Conservation (phyloP, 106 monocot genomes). For the Allium cepa region DNA sequence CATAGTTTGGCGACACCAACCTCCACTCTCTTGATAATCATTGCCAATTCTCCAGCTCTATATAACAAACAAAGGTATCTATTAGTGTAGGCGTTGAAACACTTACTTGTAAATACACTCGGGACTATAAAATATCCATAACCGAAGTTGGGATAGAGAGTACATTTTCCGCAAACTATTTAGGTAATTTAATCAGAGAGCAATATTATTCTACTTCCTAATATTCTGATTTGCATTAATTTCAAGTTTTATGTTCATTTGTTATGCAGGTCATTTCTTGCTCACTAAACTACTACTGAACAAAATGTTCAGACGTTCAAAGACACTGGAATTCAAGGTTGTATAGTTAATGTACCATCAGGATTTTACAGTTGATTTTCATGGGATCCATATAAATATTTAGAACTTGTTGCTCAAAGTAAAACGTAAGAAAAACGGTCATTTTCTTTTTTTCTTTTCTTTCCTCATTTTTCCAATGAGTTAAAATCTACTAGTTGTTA, state of each 20-base stretch:
- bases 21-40: too few relatives aligned
- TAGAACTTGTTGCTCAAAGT: slow-evolving; percentile 52
- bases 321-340: slow-evolving; percentile 50
- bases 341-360: slow-evolving; percentile 92
- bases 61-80: too few relatives aligned
- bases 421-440: slow-evolving; percentile 35
- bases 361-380: slow-evolving; percentile 85
- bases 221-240: too few relatives aligned
- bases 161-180: slow-evolving; percentile 93
- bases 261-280: slow-evolving; percentile 38
- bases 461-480: too few relatives aligned
- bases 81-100: too few relatives aligned
- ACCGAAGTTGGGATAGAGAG: slow-evolving; percentile 85
- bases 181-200: slow-evolving; percentile 26
- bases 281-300: slow-evolving; percentile 68
- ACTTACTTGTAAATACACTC: slow-evolving; percentile 79
- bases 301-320: slow-evolving; percentile 72
- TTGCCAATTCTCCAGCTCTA: too few relatives aligned
- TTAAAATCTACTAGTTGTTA: not conserved
- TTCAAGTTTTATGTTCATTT: too few relatives aligned
- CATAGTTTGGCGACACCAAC: too few relatives aligned
- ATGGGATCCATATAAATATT: slow-evolving; percentile 52
- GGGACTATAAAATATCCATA: slow-evolving; percentile 43
- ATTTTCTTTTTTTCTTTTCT: not conserved
- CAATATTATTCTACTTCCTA: too few relatives aligned